Conservation (phyloP, 2,329 filamentous ascomycete species). For the Sclerotinia nivalis region DNA sequence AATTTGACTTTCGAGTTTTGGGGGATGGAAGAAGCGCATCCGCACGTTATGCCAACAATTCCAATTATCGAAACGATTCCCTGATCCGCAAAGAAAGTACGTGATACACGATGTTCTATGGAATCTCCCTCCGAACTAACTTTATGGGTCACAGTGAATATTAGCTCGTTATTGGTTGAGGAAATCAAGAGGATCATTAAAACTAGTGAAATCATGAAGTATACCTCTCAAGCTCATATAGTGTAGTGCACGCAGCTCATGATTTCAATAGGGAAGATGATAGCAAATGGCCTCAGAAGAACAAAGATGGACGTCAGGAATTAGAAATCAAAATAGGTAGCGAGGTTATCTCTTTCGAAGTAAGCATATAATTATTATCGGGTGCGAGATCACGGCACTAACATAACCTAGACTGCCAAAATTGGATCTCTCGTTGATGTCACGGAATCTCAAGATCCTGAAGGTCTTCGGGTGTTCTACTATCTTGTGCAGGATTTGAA, state of each 20-base stretch:
- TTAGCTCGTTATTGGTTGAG: conserved; percentile 84
- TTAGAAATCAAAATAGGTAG: conserved; percentile 90
- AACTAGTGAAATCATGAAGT: conserved; percentile 97
- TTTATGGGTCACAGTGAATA: conserved; percentile 71
- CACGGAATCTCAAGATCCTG: conserved; percentile 91
- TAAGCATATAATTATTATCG: conserved; percentile 42
- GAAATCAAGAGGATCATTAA: conserved; percentile 98
- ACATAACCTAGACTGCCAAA: conserved; percentile 75
- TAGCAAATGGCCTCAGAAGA: conserved; percentile 98
- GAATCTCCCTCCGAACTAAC: conserved; percentile 11
- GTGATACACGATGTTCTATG: conserved; percentile 42
- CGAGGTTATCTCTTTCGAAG: conserved; percentile 98
- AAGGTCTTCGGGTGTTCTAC: conserved; percentile 96
- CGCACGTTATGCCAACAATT: conserved; percentile 97
- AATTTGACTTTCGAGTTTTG: conserved; percentile 93
- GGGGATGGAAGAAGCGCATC: conserved; percentile 92
- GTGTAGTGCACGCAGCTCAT: conserved; percentile 34
- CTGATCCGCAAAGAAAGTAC: conserved; percentile 98
- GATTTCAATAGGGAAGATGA: conserved; percentile 77
- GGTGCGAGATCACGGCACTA: neutral
- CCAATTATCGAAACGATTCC: conserved; percentile 98
- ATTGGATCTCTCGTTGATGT: conserved; percentile 97
- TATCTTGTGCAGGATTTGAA: conserved; percentile 98
- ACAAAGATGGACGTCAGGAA: conserved; percentile 97
- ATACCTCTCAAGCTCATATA: conserved; percentile 39